phyloP scores from a whole-genome alignment of 345 rosid species.

The Camelina sativa region DNA sequence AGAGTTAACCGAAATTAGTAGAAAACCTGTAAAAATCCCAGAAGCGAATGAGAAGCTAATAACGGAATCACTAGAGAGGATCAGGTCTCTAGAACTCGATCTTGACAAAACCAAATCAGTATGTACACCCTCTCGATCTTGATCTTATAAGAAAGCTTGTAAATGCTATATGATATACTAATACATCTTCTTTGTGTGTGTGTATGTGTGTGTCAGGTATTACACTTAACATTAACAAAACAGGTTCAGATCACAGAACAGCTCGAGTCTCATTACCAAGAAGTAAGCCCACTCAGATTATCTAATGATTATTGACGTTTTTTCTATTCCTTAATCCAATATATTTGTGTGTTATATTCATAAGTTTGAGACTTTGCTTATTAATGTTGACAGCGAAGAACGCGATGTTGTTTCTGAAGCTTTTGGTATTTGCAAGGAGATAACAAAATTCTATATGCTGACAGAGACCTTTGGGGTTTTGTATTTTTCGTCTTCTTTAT shows the following conservation, averaged over 20 bases:
- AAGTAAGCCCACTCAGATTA: constrained; percentile 31
- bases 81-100: constrained; percentile 83
- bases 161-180: background rate
- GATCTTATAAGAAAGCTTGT: background rate
- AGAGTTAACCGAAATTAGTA: constrained; percentile 61
- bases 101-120: constrained; percentile 91
- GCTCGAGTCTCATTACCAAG: constrained; percentile 51
- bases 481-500: background rate
- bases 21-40: constrained; percentile 69
- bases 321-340: background rate
- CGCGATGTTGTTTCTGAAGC: constrained; percentile 32
- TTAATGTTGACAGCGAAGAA: constrained; percentile 35
- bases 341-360: background rate
- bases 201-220: constrained; percentile 52
- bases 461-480: background rate
- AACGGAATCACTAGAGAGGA: constrained; percentile 77
- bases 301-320: background rate
- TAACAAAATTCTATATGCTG: constrained; percentile 1
- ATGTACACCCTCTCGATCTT: constrained; percentile 39
- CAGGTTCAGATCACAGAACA: constrained; percentile 73
- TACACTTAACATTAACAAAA: constrained; percentile 70
- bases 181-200: background rate
- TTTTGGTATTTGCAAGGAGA: constrained; percentile 1
- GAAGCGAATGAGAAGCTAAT: constrained; percentile 77
- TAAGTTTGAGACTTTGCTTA: background rate